phyloP scores from a whole-genome alignment of 306 rosid species.

The Cyclanthera cordifolia region DNA sequence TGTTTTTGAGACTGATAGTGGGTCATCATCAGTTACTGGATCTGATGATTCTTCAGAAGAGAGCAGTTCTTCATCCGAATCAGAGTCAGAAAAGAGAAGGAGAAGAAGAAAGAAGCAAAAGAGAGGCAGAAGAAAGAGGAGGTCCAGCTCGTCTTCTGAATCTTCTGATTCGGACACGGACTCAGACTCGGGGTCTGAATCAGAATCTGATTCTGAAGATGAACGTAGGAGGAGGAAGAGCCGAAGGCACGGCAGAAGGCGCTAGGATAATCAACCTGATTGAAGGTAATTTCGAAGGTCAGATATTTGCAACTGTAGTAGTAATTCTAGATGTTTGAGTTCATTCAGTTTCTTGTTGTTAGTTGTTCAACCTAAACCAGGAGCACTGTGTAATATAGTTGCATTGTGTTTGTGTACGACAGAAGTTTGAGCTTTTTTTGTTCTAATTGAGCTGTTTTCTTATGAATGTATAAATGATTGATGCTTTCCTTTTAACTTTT shows the following conservation, averaged over 20 bases:
- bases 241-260: conserved; percentile 47
- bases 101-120: conserved; percentile 64
- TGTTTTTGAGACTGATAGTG: conserved; percentile 84
- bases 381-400: not conserved
- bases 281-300: too few species aligned
- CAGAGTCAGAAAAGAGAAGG: conserved; percentile 60
- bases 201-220: conserved; percentile 76
- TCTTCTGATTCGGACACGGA: conserved; percentile 57
- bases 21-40: conserved; percentile 60
- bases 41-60: conserved; percentile 61
- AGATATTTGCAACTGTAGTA: not conserved
- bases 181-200: conserved; percentile 34
- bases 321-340: not conserved
- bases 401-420: too few species aligned
- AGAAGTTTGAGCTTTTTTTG: too few species aligned
- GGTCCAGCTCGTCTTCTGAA: conserved; percentile 66
- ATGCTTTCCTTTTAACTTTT: too few species aligned
- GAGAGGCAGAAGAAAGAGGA: conserved; percentile 43
- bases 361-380: not conserved
- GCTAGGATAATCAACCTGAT: conserved; percentile 7
- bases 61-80: conserved; percentile 75
- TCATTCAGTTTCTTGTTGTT: not conserved
- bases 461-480: too few species aligned
- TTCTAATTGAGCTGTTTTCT: too few species aligned
- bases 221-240: conserved; percentile 52